phyloP scores from a whole-genome alignment of 306 rosid genomes.

The Prosopis cineraria region DNA sequence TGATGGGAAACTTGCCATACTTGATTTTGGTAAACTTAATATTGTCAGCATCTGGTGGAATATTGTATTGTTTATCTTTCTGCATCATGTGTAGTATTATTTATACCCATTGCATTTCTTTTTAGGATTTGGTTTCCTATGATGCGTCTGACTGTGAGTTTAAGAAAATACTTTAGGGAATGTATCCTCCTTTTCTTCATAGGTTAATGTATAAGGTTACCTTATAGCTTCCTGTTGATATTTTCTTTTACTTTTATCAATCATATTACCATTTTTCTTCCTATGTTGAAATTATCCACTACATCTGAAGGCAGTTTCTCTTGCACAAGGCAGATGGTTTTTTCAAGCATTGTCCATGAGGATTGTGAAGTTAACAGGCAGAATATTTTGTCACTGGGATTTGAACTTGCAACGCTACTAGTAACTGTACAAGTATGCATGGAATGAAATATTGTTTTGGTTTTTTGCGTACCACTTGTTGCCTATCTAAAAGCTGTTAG shows the following conservation, averaged over 20 bases:
- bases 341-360: not conserved
- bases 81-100: not conserved
- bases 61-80: constrained; percentile 30
- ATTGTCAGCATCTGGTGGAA: constrained; percentile 35
- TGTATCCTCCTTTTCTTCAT: constrained; percentile 1
- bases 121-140: constrained; percentile 19
- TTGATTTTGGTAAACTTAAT: constrained; percentile 84
- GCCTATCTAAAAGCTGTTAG: constrained; percentile 21
- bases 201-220: not conserved
- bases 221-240: constrained; percentile 4
- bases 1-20: constrained; percentile 95
- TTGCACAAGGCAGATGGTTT: not conserved
- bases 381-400: constrained; percentile 5
- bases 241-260: not conserved
- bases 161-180: constrained; percentile 4
- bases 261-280: not conserved
- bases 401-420: not conserved
- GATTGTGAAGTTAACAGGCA: not conserved
- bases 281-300: not conserved
- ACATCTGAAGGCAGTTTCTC: not conserved
- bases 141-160: constrained; percentile 1
- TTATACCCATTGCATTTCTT: not conserved
- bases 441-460: constrained; percentile 2
- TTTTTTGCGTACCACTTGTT: constrained; percentile 12
- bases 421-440: not conserved